A percentile compares a stretch with the other conserved stretches of the same genome.
These are phyloP conservation scores for Clitoria ternatea DNA, from an alignment of 306 rosid species.

Conservation along the genomic window DNA sequence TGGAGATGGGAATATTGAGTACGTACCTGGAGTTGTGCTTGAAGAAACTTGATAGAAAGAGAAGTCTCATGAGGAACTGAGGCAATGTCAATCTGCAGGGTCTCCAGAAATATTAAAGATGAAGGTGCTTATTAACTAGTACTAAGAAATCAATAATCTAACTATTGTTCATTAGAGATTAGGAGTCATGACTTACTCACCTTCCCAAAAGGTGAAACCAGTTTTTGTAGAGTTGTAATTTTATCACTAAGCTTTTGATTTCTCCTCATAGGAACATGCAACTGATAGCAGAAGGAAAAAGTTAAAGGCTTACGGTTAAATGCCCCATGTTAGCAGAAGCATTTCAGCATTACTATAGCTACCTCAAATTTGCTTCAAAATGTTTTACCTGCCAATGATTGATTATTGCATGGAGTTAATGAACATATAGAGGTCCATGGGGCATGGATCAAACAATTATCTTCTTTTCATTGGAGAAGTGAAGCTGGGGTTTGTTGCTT, in stretches of 20 bases:
- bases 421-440: slow-evolving; percentile 68
- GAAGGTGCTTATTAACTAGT: neutral
- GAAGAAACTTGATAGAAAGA: slow-evolving; percentile 57
- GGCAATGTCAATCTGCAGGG: slow-evolving; percentile 68
- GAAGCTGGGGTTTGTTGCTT: slow-evolving; percentile 68
- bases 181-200: slow-evolving; percentile 33
- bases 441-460: slow-evolving; percentile 58
- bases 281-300: slow-evolving; percentile 4
- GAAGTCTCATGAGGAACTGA: slow-evolving; percentile 86
- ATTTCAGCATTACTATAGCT: slow-evolving; percentile 67
- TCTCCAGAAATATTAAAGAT: neutral
- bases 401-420: slow-evolving; percentile 44
- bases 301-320: neutral
- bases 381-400: slow-evolving; percentile 42
- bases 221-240: slow-evolving; percentile 63
- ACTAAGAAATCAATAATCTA: neutral
- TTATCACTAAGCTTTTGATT: slow-evolving; percentile 72
- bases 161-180: neutral
- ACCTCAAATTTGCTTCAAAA: slow-evolving; percentile 52
- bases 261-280: slow-evolving; percentile 40
- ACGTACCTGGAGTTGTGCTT: slow-evolving; percentile 55
- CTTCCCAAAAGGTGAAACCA: slow-evolving; percentile 90
- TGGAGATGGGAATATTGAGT: neutral
- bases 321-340: slow-evolving; percentile 29
- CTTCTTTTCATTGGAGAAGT: slow-evolving; percentile 68